These are phyloP conservation scores for Priceomyces castillae DNA, from an alignment of 805 yeast genomes.

Conservation along the genomic window DNA sequence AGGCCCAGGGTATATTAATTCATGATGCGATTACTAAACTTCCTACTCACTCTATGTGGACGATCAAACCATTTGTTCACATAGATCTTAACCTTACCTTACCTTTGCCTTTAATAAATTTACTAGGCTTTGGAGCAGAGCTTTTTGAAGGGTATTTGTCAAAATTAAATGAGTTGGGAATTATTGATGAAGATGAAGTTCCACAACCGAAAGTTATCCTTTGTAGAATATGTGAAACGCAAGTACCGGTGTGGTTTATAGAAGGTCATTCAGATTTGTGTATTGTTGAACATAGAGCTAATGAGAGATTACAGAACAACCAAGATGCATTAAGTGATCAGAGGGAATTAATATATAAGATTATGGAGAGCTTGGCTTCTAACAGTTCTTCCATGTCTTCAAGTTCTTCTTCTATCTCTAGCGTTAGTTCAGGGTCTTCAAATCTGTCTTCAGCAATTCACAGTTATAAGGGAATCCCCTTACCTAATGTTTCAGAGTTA, in stretches of 20 bases:
- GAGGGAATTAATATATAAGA: slow-evolving; percentile 44
- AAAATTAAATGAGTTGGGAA: slow-evolving; percentile 59
- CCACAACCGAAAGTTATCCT: slow-evolving; percentile 81
- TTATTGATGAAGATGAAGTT: slow-evolving; percentile 58
- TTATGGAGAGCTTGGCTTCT: slow-evolving; percentile 37
- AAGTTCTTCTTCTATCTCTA: slow-evolving; percentile 11
- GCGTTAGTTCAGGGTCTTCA: slow-evolving; percentile 17
- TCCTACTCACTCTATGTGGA: slow-evolving; percentile 91
- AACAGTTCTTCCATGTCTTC: slow-evolving; percentile 10
- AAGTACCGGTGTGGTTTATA: slow-evolving; percentile 94
- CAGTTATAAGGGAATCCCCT: slow-evolving; percentile 59
- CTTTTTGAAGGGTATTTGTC: slow-evolving; percentile 73
- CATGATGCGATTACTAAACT: slow-evolving; percentile 53
- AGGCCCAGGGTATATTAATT: slow-evolving; percentile 90
- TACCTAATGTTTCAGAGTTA: slow-evolving; percentile 30
- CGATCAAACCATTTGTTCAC: slow-evolving; percentile 72
- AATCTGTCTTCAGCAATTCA: slow-evolving; percentile 18
- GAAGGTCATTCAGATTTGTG: slow-evolving; percentile 90
- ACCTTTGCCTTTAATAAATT: slow-evolving; percentile 66
- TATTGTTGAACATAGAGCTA: slow-evolving; percentile 76
- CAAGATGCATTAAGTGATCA: slow-evolving; percentile 82
- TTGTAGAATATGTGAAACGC: slow-evolving; percentile 89
- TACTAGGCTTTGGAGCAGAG: slow-evolving; percentile 86
- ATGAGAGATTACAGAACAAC: slow-evolving; percentile 66
- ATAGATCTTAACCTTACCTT: slow-evolving; percentile 63